These are phyloP conservation scores for Eucalyptus sp. DNA, from an alignment of 345 rosid genomes.

Conservation along the genomic window DNA sequence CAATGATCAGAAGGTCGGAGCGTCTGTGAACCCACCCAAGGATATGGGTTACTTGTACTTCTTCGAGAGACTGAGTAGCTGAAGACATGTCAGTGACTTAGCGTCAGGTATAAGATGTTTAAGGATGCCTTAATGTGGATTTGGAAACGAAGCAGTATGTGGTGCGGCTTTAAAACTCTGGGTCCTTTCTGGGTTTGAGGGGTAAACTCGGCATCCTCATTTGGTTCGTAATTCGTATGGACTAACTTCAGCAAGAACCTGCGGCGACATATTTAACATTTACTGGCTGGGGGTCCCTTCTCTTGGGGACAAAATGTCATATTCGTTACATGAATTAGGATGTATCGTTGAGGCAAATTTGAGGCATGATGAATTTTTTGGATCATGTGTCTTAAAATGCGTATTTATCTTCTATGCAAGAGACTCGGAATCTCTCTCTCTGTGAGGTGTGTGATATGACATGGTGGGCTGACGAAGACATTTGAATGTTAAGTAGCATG, in stretches of 20 bases:
- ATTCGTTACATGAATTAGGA: background rate
- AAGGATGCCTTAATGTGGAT: background rate
- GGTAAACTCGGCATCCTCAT: background rate
- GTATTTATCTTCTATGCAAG: background rate
- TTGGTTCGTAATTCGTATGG: background rate
- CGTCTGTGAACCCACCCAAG: constrained; percentile 76
- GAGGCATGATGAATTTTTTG: background rate
- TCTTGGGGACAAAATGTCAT: background rate
- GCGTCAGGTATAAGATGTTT: background rate
- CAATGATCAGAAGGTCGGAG: constrained; percentile 89
- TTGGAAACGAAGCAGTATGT: background rate
- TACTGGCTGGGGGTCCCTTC: background rate
- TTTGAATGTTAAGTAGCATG: background rate
- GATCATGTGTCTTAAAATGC: background rate
- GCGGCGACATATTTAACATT: background rate
- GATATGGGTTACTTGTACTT: constrained; percentile 98
- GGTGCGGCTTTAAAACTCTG: background rate
- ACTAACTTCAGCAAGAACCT: background rate
- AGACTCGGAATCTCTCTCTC: background rate
- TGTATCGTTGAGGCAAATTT: background rate
- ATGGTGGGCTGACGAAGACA: background rate
- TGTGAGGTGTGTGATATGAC: background rate
- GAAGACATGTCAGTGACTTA: constrained; percentile 1
- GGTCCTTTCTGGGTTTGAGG: background rate
- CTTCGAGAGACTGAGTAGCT: constrained; percentile 67